Conservation (phyloP, 2,329 filamentous ascomycete species). For the Monilinia fructigena region DNA sequence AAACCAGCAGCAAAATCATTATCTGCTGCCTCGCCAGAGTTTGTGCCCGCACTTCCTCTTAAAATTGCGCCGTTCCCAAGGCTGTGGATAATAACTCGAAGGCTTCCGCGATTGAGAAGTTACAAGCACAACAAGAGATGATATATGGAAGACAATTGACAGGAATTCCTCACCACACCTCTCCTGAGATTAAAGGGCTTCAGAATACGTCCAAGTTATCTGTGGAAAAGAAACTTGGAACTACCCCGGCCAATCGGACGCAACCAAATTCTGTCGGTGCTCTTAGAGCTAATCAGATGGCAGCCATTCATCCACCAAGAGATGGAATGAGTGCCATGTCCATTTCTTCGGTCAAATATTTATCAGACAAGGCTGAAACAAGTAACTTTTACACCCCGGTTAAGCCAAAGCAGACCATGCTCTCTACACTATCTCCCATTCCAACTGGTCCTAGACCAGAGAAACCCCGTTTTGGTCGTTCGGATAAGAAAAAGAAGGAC, state of each 20-base stretch:
- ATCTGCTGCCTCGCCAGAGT: constrained; percentile 20
- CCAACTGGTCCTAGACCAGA: background rate
- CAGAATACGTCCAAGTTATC: background rate
- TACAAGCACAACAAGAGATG: background rate
- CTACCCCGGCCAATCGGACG: background rate
- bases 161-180: background rate
- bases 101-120: background rate
- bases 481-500: constrained; percentile 27
- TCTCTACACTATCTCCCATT: background rate
- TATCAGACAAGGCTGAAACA: background rate
- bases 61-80: background rate
- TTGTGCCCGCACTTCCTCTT: constrained; percentile 12
- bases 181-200: background rate
- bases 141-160: background rate
- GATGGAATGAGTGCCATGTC: background rate
- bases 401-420: background rate
- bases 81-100: background rate
- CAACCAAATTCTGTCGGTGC: background rate
- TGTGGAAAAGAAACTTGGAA: background rate
- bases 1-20: constrained; percentile 9
- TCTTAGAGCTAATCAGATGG: background rate
- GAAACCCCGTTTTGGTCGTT: constrained; percentile 15
- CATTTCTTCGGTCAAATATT: background rate
- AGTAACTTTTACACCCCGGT: constrained; percentile 1
- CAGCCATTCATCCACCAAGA: background rate